Percentiles rank a stretch among this genome's conserved stretches.
These are phyloP conservation scores for Cordyceps tenuipes DNA, from an alignment of 2,329 filamentous ascomycete genomes.

Conservation along the genomic window DNA sequence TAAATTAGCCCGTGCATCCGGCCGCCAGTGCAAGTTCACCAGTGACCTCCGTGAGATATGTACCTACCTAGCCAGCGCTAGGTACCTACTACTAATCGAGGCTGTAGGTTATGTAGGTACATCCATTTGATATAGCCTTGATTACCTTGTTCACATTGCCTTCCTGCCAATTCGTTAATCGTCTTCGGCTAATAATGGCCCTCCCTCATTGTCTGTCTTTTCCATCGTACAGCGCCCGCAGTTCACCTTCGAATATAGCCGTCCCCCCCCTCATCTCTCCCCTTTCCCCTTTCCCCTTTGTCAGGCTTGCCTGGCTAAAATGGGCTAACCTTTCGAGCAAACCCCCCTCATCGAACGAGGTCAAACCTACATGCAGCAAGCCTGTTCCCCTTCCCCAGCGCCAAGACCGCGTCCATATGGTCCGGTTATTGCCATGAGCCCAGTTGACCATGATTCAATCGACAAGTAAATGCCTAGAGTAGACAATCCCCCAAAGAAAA, in stretches of 20 bases:
- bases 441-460: background rate
- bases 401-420: too few relatives aligned
- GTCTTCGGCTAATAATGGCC: too few relatives aligned
- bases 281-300: too few relatives aligned
- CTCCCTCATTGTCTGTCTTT: background rate
- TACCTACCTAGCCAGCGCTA: too few relatives aligned
- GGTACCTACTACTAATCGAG: too few relatives aligned
- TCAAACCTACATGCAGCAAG: background rate
- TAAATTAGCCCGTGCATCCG: conserved; percentile 11
- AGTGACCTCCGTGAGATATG: background rate
- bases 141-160: too few relatives aligned
- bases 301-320: background rate
- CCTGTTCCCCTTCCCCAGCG: too few relatives aligned
- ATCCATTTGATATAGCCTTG: too few relatives aligned
- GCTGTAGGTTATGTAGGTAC: too few relatives aligned
- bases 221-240: background rate
- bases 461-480: conserved; percentile 2
- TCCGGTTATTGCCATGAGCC: background rate
- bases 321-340: background rate
- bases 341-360: background rate
- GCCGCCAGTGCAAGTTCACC: too few relatives aligned
- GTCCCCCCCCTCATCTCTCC: too few relatives aligned
- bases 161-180: too few relatives aligned
- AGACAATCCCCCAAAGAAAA: background rate
- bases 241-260: background rate